Conservation (phyloP, 176 grass and related monocot species). For the Stipa capillata region DNA sequence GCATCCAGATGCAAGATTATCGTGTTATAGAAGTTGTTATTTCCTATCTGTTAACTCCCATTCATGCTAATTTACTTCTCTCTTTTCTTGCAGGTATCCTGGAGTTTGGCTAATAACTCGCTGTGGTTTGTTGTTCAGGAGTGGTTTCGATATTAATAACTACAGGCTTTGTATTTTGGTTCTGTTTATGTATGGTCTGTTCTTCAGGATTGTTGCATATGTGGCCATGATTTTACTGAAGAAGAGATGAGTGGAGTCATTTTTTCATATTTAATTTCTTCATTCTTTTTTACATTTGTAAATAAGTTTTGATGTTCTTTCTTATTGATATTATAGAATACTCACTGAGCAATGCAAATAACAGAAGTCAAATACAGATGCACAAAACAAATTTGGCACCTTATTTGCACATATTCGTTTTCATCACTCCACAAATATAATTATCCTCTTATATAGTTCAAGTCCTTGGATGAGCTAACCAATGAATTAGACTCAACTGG, state of each 20-base stretch:
- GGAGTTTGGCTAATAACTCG: conserved; percentile 97
- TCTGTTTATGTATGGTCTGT: conserved; percentile 73
- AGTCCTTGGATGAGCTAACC: not conserved
- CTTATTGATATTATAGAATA: not conserved
- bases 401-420: not conserved
- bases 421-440: not conserved
- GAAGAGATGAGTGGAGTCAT: conserved; percentile 43
- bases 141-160: conserved; percentile 55
- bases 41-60: not conserved
- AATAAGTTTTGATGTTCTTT: not conserved
- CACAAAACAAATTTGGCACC: not conserved
- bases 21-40: not conserved
- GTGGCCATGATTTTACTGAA: conserved; percentile 63
- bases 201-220: conserved; percentile 78
- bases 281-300: conserved; percentile 40
- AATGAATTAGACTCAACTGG: not conserved
- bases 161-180: conserved; percentile 59
- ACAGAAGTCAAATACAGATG: not conserved
- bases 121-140: conserved; percentile 45
- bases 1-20: not conserved
- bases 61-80: not conserved
- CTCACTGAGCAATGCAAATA: not conserved
- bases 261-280: conserved; percentile 25
- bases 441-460: not conserved
- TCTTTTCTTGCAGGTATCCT: conserved; percentile 48